Evolutionary conservation across 2,329 filamentous ascomycete species (phyloP), one percentile per base, ranked within the genome.

Genomic region (Dryadomyces sulphureus): DNA sequence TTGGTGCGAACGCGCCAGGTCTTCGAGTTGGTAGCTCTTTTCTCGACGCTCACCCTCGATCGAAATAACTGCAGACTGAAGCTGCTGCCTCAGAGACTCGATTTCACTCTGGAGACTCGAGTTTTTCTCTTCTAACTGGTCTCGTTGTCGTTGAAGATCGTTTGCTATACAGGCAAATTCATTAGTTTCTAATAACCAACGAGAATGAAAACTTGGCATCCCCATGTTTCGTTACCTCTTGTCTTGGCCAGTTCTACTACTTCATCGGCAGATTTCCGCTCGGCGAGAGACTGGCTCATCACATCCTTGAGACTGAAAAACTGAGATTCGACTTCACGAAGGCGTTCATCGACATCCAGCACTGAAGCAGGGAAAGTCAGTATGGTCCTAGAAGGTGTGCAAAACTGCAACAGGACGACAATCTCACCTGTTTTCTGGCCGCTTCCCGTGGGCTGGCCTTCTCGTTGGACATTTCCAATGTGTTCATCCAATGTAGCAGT

Each of bases 331-430:
- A 95, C 81, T 49, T 79, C 74, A 51, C 80, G 79, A 54, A 95
- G 73, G 52, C 81, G 78, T 50, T 76, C 76, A 55, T 88, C 81
- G 53, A 88, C 78, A 60, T 95, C 87, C 73, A 82, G 90, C 56
- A 75, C 83, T 85, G 73, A 52, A 63, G 30, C 60, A 62, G 55
- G 67, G 71, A 53, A 74, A 65, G 72, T 85, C 81, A 79, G 88
- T 86, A 69, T 80, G 66, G 39, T 38, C 22, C 32, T 16, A 12
- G 27, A 32, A 32, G 6, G 9, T 14, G 27, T 8, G 27, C 27
- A 5, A 14, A 32, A 9, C 11, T 32, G 27, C 16, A 14, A 4
- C 4, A 32, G 27, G 11, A 4, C 27, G 27, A 32, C 27, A 32
- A 32, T 14, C 16, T 4, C 16, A 32, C 27, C 27, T 14, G 27